Conservation (phyloP, 129 eudicot species). For the Flaveria ramosissima region DNA sequence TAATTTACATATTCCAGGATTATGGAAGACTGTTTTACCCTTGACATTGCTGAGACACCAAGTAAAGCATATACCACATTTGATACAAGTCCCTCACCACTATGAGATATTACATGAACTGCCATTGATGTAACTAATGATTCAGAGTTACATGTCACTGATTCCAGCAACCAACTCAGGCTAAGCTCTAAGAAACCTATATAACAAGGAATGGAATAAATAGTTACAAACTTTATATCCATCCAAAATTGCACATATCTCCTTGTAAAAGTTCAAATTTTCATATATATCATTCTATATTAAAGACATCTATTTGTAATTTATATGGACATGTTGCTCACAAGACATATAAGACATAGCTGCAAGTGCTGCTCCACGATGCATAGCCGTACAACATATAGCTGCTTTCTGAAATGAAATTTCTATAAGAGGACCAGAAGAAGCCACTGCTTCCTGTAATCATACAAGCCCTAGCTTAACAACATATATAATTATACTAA, state of each 20-base stretch:
- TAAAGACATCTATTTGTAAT: background rate
- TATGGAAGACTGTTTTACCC: conserved; percentile 54
- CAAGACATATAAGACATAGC: conserved; percentile 93
- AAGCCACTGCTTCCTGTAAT: conserved; percentile 78
- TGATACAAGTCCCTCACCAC: conserved; percentile 89
- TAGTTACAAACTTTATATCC: conserved; percentile 16
- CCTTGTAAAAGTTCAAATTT: background rate
- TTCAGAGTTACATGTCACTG: conserved; percentile 54
- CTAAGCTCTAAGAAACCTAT: conserved; percentile 83
- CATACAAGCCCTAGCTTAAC: conserved; percentile 23
- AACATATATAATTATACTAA: background rate
- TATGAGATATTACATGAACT: conserved; percentile 74
- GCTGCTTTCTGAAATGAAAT: conserved; percentile 91
- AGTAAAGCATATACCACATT: conserved; percentile 93
- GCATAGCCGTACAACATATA: conserved; percentile 95
- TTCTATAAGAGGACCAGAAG: conserved; percentile 80
- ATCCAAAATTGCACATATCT: background rate
- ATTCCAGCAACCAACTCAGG: conserved; percentile 63
- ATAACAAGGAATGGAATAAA: background rate
- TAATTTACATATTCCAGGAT: conserved; percentile 4
- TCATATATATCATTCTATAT: background rate
- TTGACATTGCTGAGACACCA: conserved; percentile 97
- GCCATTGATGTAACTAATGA: conserved; percentile 63
- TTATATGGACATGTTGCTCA: conserved; percentile 40
- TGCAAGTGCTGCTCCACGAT: conserved; percentile 97